Evolutionary conservation across 371 early-diverging fungal genomes (phyloP), one percentile per base, ranked within the genome.

Genomic region (Fennellomyces sp.): DNA sequence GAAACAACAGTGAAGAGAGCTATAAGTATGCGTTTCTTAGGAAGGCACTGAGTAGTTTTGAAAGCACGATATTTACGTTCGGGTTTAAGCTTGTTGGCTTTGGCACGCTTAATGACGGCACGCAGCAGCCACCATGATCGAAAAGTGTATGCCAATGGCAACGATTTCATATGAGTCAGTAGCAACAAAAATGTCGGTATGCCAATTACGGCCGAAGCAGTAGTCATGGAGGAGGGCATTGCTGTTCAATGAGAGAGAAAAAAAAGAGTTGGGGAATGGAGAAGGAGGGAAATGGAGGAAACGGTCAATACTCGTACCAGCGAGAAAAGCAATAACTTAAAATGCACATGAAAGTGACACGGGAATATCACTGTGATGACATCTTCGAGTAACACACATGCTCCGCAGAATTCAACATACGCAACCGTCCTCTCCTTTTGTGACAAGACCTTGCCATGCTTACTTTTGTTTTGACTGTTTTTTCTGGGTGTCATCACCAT

Each of bases 101-200:
- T 70, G n/a, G 77, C 74, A 10, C 58, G 65, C 21, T 68, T 69
- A 12, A 77, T 58, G 10, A 77, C 39, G 8, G 59, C 53, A 12
- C 71, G 39, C 4, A 77, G 35, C 10, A 73, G 23, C 29, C 71
- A 58, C 73, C 71, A 77, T 4, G 74, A 71, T 10, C 77, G 71
- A 25, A 77, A 28, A 1, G 77, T 77, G 41, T 77, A 77, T 3
- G 58, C 70, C 29, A 77, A 50, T 3, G 77, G 77, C 33, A 73
- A 52, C 0, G 73, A 73, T 50, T 77, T 73, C 15, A 69, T 33
- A 57, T 75, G 73, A 10, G 68, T 26, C 13, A 70, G 47, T 12
- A 56, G 29, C 4, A 72, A 25, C 36, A 76, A 29, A 12, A 61
- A 21, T 1, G 58, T 21, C 13, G 69, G 64, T 4, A 60, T 33